A percentile compares a stretch with the other conserved stretches of the same genome.
phyloP scores from a whole-genome alignment of 75 land plant species.

The Azolla pinnata region DNA sequence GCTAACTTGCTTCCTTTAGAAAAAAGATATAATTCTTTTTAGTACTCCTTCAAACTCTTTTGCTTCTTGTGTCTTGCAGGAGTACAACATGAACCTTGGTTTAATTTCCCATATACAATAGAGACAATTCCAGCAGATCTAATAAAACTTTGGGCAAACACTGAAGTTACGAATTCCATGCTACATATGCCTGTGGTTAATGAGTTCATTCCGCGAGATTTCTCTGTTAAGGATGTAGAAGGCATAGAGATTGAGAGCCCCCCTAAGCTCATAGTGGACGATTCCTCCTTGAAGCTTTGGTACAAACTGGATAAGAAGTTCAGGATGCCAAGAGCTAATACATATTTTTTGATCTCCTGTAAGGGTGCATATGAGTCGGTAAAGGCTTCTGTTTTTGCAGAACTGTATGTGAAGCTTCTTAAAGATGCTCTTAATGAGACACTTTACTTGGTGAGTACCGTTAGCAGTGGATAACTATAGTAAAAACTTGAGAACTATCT shows the following conservation, averaged over 20 bases:
- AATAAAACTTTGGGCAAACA: conserved; percentile 53
- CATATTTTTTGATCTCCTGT: conserved; percentile 62
- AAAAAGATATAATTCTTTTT: conserved; percentile 3
- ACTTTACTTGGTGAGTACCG: conserved; percentile 61
- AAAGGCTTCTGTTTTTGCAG: conserved; percentile 51
- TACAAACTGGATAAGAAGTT: conserved; percentile 79
- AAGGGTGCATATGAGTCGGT: conserved; percentile 45
- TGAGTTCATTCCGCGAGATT: conserved; percentile 82
- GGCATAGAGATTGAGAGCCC: conserved; percentile 2
- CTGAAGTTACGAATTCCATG: conserved; percentile 38
- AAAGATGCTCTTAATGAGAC: conserved; percentile 88
- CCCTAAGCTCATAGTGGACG: conserved; percentile 57
- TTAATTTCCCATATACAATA: conserved; percentile 60
- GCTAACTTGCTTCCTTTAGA: not conserved
- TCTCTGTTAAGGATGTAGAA: conserved; percentile 35
- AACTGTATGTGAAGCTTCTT: conserved; percentile 68
- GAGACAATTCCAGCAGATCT: conserved; percentile 45
- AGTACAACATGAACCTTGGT: conserved; percentile 78
- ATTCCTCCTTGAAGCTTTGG: conserved; percentile 68
- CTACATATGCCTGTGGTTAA: conserved; percentile 70
- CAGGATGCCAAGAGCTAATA: conserved; percentile 83
- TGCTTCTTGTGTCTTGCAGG: conserved; percentile 26
- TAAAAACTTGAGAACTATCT: no score
- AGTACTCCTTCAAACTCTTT: not conserved
- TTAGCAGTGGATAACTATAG: not conserved